A percentile compares a stretch with the other conserved stretches of the same genome.
Conservation (phyloP, 192 early-diverging fungal genomes). For the Entomortierella lignicola region DNA sequence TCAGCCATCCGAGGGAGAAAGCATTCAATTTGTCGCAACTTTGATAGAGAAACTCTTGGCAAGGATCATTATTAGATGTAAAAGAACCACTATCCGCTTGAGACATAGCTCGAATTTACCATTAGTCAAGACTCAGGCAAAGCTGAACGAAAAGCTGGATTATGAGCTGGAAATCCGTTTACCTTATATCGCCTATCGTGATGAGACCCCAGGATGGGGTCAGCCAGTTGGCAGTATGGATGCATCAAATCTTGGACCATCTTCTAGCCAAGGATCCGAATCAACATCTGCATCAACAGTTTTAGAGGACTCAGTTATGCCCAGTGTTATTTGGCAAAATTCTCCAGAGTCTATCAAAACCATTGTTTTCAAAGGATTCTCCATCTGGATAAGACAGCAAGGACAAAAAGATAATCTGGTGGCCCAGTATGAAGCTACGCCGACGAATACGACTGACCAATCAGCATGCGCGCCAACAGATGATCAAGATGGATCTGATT, state of each 20-base stretch:
- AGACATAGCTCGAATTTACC: conserved; percentile 57
- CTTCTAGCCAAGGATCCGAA: conserved; percentile 10
- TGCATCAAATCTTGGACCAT: conserved; percentile 18
- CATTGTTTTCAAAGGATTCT: conserved; percentile 60
- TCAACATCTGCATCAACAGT: conserved; percentile 26
- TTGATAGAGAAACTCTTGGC: conserved; percentile 90
- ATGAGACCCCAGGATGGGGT: conserved; percentile 68
- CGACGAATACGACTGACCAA: not conserved
- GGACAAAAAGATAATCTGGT: conserved; percentile 7
- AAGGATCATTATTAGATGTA: conserved; percentile 77
- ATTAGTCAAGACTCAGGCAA: conserved; percentile 13
- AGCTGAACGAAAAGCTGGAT: conserved; percentile 17
- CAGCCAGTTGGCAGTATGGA: conserved; percentile 34
- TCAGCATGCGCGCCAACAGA: not conserved
- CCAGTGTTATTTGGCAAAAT: conserved; percentile 50
- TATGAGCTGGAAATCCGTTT: conserved; percentile 64
- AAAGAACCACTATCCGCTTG: conserved; percentile 62
- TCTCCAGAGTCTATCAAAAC: conserved; percentile 63
- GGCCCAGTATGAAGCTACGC: not conserved
- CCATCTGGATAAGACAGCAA: conserved; percentile 58
- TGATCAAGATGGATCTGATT: conserved; percentile 33
- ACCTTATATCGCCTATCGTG: conserved; percentile 64
- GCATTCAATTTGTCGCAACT: conserved; percentile 80
- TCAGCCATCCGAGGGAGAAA: conserved; percentile 60
- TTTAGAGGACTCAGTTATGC: conserved; percentile 32